Evolutionary conservation across 108 stramenopile species (phyloP).

Genomic region (Nitzschia palea): DNA sequence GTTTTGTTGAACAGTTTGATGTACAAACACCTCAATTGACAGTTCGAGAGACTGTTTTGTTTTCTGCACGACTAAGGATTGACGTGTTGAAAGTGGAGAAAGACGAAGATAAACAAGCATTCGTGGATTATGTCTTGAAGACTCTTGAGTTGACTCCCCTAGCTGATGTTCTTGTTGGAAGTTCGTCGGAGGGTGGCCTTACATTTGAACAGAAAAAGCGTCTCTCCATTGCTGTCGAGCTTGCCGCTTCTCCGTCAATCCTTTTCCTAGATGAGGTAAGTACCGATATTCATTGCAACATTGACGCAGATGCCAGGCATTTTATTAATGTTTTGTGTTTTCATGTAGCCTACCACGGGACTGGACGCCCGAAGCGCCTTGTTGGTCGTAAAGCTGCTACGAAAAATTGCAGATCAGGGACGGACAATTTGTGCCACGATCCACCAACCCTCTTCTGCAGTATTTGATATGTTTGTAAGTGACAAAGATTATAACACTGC

Average conservation of each 20-base stretch:
- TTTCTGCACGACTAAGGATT: conserved; percentile 84
- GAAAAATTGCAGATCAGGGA: conserved; percentile 66
- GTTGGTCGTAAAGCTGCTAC: conserved; percentile 56
- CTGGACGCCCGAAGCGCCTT: conserved; percentile 68
- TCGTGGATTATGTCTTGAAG: conserved; percentile 76
- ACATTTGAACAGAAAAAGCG: conserved; percentile 80
- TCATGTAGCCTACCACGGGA: conserved; percentile 59
- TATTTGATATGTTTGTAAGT: conserved; percentile 56
- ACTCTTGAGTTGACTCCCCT: conserved; percentile 80
- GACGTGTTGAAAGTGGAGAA: conserved; percentile 42
- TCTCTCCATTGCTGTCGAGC: conserved; percentile 76
- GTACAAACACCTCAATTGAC: conserved; percentile 82
- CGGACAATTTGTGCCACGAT: conserved; percentile 57
- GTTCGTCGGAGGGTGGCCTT: conserved; percentile 63
- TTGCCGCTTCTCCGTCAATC: conserved; percentile 63
- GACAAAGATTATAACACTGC: not conserved
- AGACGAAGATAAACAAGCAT: conserved; percentile 50
- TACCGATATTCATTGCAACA: not conserved
- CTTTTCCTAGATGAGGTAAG: conserved; percentile 78
- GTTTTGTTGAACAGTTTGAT: conserved; percentile 93
- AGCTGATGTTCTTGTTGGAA: conserved; percentile 67
- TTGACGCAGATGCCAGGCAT: not conserved
- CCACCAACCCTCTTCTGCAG: conserved; percentile 76
- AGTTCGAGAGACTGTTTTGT: conserved; percentile 84
- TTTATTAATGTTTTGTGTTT: not conserved